phyloP scores from a whole-genome alignment of 805 yeast genomes.

The Candida wancherniae region DNA sequence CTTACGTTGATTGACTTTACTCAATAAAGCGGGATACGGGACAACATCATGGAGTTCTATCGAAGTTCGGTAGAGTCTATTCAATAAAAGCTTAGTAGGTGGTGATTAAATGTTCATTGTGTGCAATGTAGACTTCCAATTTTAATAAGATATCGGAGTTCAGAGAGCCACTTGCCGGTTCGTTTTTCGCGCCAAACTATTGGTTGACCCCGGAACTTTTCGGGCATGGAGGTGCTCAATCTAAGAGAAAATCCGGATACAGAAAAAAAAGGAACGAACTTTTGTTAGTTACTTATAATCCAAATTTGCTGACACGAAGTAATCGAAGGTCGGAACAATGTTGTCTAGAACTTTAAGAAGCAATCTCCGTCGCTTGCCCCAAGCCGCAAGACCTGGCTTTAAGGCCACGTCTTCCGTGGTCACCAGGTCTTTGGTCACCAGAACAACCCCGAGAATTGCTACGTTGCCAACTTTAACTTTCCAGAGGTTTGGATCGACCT shows the following conservation, averaged over 20 bases:
- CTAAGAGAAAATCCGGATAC: no score
- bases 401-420: slow-evolving; percentile 12
- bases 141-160: no score
- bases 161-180: background rate
- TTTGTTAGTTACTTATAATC: no score
- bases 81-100: no score
- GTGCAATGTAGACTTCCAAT: no score
- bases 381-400: slow-evolving; percentile 10
- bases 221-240: no score
- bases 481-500: slow-evolving; percentile 36
- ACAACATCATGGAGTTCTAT: no score
- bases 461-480: slow-evolving; percentile 19
- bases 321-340: slow-evolving; percentile 16
- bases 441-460: slow-evolving; percentile 6
- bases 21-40: no score
- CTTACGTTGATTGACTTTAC: no score
- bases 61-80: no score
- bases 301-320: slow-evolving; percentile 3
- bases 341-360: slow-evolving; percentile 32
- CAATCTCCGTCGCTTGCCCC: slow-evolving; percentile 25
- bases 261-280: slow-evolving; percentile 2
- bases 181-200: slow-evolving; percentile 15
- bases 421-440: slow-evolving; percentile 18
- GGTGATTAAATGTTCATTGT: no score
- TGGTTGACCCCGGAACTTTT: slow-evolving; percentile 17